phyloP scores from a whole-genome alignment of 768 basidiomycete genomes.

The Lactarius quietus region DNA sequence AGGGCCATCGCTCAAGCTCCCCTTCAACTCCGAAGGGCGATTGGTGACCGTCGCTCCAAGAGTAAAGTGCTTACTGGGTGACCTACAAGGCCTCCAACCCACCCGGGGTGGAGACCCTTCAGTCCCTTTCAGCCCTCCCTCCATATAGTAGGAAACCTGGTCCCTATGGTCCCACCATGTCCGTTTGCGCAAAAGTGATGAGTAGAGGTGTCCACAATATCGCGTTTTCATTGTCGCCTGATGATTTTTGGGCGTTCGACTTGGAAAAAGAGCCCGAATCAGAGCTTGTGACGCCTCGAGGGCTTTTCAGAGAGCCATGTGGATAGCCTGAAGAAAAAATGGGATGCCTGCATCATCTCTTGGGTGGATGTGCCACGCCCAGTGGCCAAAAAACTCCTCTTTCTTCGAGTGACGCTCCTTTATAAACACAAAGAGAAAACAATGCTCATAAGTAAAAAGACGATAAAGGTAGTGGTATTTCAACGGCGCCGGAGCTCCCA shows the following conservation, averaged over 20 bases:
- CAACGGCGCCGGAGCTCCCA: too few species aligned
- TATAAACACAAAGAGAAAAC: too few species aligned
- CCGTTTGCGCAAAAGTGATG: slow-evolving; percentile 30
- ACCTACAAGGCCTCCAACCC: background rate
- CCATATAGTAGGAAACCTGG: slow-evolving; percentile 33
- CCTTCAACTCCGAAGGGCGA: too few species aligned
- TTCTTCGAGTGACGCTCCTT: too few species aligned
- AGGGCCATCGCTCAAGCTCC: too few species aligned
- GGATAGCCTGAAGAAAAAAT: slow-evolving; percentile 43
- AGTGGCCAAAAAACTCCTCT: too few species aligned
- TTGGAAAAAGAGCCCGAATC: background rate
- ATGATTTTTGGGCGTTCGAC: slow-evolving; percentile 4
- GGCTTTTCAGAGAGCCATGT: too few species aligned
- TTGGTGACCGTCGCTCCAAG: too few species aligned
- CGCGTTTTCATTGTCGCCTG: slow-evolving; percentile 26
- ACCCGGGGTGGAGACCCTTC: background rate
- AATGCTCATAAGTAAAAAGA: too few species aligned
- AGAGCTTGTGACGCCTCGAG: too few species aligned
- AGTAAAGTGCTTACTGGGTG: background rate
- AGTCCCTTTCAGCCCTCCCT: slow-evolving; percentile 30
- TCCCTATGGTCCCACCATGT: slow-evolving; percentile 31
- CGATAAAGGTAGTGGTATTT: too few species aligned
- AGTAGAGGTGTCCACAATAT: slow-evolving; percentile 35
- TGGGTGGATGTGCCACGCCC: too few species aligned
- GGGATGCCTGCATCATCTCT: slow-evolving; percentile 34